Base-by-base conservation (phyloP, 73 alveolate genomes). In the Paramecium biaurelia region DNA sequence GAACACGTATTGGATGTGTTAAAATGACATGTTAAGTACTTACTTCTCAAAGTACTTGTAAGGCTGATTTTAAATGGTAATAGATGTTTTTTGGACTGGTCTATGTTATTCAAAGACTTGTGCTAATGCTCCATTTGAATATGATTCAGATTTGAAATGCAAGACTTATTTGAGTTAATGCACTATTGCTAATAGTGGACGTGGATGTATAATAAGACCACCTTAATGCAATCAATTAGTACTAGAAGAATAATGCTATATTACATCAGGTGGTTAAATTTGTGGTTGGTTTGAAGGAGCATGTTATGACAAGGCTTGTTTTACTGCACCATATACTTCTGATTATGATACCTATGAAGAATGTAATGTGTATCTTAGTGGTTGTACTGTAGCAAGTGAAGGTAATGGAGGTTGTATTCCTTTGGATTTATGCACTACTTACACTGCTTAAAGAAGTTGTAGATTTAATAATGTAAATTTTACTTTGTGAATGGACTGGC, bases 51-150 rank as follows among this genome's bases (percentile, higher is more conserved):
- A 34, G 30, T 79, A 79, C 42, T 42, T 79, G 90, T 43, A 79
- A 41, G 20, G 28, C 12, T 26, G 70, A 43, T n/a, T 41, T 9
- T 14, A 79, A 79, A 79, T 79, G 90, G 90, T 12, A 79, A 41
- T 43, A 7, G 74, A 20, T 79, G 90, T n/a, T 42, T 41, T 2
- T 45, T 79, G 90, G 90, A 42, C 49, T 18, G 90, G 90, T 14
- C 56, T 47, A 0, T 79, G 90, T 45, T 79, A 79, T 43, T 2
- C 14, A 24, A 79, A 47, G 56, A 79, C 56, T 12, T 79, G 90
- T 79, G 76, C 38, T 30, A 79, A 79, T 79, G 90, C 90, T 24
- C 70, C 90, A 42, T 24, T 41, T 41, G 70, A 41, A 24, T 79
- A 30, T 23, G 30, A 23, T 79, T 24, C 90, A 24, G 90, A 79